Evolutionary conservation across 768 basidiomycete genomes (phyloP), one percentile per base, ranked within the genome.

Genomic region (Lentinula detonsa): DNA sequence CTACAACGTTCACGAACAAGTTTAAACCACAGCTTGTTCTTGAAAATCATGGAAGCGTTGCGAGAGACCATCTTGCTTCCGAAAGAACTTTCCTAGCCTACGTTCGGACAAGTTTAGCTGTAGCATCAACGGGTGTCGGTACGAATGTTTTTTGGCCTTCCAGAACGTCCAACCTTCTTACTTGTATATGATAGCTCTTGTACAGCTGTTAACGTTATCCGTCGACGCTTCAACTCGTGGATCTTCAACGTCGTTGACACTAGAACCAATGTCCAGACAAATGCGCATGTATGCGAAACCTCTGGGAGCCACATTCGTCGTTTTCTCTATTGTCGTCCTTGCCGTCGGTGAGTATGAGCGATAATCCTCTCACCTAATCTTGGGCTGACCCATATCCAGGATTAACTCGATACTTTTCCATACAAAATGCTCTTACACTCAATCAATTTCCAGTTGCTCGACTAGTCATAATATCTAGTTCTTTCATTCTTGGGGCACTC

Each of bases 61-160:
- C 85, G 7, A 77, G 85, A 9, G 85, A 87, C 64, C 85, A 87
- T 65, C 73, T 87, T 0, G 85, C 85, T 2, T 82, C 79, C 15
- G 85, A 87, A 65, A 74, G 85, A 51, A 86, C 85, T 2, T 86
- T 84, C 65, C 71, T 87, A 40, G 84, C 85, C 11, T 87, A 86
- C 64, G 74, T 85, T 53, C 76, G 85, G n/a, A 87, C 85, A 2
- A 85, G 85, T 65, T 73, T 87, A 51, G 79, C 83, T 1, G 75
- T 85, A 40, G 81, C 84, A 3, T 79, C 83, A 2, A 74, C 83
- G 4, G 85, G 85, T 35, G 83, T 87, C 39, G 85, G 84, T 85
- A 60, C 28, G 55, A 64, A 82, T 76, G 28, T 37, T 60, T 61
- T 49, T 61, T 62, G 50, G 55, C 33, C 10, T 21, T 40, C 40